Percentiles rank a stretch among this genome's conserved stretches.
Conservation (phyloP, 2,329 filamentous ascomycete genomes). For the Sporothrix sp. region DNA sequence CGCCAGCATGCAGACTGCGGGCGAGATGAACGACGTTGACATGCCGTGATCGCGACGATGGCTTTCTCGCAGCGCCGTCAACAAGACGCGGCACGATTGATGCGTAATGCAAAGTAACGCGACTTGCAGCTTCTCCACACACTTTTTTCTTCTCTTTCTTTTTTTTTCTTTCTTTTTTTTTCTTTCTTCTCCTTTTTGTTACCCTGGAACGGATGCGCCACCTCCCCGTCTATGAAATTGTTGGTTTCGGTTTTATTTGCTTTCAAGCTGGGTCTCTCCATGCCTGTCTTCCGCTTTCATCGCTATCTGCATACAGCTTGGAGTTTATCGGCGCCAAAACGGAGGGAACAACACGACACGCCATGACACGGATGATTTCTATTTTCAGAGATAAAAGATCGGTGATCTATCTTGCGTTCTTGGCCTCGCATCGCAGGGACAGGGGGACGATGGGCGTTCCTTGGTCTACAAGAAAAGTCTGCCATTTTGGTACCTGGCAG, state of each 20-base stretch:
- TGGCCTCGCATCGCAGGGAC: no score
- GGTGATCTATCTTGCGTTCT: not conserved
- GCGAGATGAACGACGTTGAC: slow-evolving; percentile 27
- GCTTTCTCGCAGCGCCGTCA: not conserved
- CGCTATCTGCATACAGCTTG: not conserved
- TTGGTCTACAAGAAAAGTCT: no score
- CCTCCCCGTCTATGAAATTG: no score
- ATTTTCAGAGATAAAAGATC: no score
- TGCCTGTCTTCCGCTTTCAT: not conserved
- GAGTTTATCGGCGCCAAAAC: not conserved
- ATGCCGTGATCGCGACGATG: slow-evolving; percentile 8
- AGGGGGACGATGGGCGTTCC: no score
- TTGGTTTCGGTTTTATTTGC: no score
- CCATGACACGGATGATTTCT: no score
- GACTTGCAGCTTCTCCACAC: not conserved
- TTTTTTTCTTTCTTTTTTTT: not conserved
- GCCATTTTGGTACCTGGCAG: no score
- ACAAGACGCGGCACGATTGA: not conserved
- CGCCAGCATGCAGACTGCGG: slow-evolving; percentile 33
- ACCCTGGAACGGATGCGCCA: no score
- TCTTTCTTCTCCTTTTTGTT: not conserved
- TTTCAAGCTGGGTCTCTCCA: no score
- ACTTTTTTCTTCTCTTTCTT: not conserved
- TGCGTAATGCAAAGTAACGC: not conserved
- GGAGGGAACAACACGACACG: not conserved